Conservation (phyloP, 768 basidiomycete genomes). For the Collybiopsis confluens region DNA sequence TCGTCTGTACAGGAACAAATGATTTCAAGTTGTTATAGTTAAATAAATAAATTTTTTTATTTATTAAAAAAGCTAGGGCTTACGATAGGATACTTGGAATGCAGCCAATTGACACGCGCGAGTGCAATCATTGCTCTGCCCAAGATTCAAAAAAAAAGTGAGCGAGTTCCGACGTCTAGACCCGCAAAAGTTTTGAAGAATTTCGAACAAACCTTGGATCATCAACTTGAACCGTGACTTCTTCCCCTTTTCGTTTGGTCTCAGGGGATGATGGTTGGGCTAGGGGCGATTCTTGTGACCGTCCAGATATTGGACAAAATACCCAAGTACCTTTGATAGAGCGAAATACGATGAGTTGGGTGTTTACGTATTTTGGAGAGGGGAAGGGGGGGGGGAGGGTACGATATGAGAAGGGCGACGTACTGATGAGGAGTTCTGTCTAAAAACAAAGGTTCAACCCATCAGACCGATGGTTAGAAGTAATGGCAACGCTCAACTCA, state of each 20-base stretch:
- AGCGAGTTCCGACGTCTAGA: too few species aligned
- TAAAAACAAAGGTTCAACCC: slow-evolving; percentile 14
- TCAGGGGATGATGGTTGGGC: neutral
- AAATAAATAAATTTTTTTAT: too few species aligned
- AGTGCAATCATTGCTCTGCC: slow-evolving; percentile 32
- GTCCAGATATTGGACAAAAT: slow-evolving; percentile 26
- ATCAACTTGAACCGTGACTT: too few species aligned
- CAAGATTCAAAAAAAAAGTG: too few species aligned
- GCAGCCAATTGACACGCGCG: slow-evolving; percentile 39
- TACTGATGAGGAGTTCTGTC: slow-evolving; percentile 43
- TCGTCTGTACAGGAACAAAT: slow-evolving; percentile 21
- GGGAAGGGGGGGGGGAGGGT: neutral
- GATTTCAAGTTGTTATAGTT: neutral
- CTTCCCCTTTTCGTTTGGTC: too few species aligned
- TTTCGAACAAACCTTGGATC: slow-evolving; percentile 26
- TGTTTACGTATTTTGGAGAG: neutral
- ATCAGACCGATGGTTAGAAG: too few species aligned
- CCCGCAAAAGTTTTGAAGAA: too few species aligned
- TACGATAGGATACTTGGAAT: slow-evolving; percentile 37
- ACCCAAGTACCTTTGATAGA: slow-evolving; percentile 28
- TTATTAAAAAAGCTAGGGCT: slow-evolving; percentile 9
- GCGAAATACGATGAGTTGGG: neutral
- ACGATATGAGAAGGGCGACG: slow-evolving; percentile 8
- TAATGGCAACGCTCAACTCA: slow-evolving; percentile 21
- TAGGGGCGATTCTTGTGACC: neutral